A percentile compares a stretch with the other conserved stretches of the same genome.
Evolutionary conservation across 164 flowering plant species (phyloP).

Genomic region (Nymphaea colorata): DNA sequence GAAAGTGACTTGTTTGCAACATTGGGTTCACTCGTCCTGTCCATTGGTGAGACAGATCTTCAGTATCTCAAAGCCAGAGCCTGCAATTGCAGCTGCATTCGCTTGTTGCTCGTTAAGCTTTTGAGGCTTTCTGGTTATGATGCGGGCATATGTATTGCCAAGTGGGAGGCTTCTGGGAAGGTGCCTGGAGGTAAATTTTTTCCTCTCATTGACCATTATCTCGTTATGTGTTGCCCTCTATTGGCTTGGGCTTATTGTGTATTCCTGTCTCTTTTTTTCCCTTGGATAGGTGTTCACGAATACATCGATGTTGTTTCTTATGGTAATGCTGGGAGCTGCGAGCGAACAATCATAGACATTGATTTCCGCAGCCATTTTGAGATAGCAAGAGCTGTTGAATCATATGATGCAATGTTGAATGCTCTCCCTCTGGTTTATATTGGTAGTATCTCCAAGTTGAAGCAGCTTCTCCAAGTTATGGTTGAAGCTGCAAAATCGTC

Average conservation of each 20-base stretch:
- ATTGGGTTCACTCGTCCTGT: slow-evolving; percentile 44
- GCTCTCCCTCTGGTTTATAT: slow-evolving; percentile 71
- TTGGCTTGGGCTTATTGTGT: too few species aligned
- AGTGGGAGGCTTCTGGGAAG: slow-evolving; percentile 64
- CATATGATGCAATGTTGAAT: slow-evolving; percentile 58
- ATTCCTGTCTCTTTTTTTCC: not conserved
- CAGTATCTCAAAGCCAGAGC: slow-evolving; percentile 29
- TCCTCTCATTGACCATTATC: not conserved
- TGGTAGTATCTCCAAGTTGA: slow-evolving; percentile 49
- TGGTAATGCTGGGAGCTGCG: slow-evolving; percentile 28
- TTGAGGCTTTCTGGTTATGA: slow-evolving; percentile 68
- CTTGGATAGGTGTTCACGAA: slow-evolving; percentile 70
- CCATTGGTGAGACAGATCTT: slow-evolving; percentile 47
- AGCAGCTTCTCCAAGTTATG: slow-evolving; percentile 68
- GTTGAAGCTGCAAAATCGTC: slow-evolving; percentile 84
- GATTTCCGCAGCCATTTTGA: slow-evolving; percentile 93
- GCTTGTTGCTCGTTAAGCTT: slow-evolving; percentile 58
- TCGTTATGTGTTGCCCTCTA: too few species aligned
- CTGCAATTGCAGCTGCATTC: slow-evolving; percentile 72
- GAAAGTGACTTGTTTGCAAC: slow-evolving; percentile 51
- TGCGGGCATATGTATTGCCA: slow-evolving; percentile 72
- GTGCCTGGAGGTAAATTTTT: slow-evolving; percentile 75
- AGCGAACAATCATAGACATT: slow-evolving; percentile 67
- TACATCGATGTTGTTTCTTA: slow-evolving; percentile 57
- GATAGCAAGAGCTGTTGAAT: slow-evolving; percentile 82